A percentile compares a stretch with the other conserved stretches of the same genome.
Conservation (phyloP, 805 yeast genomes). For the Debaryomyces hansenii region DNA sequence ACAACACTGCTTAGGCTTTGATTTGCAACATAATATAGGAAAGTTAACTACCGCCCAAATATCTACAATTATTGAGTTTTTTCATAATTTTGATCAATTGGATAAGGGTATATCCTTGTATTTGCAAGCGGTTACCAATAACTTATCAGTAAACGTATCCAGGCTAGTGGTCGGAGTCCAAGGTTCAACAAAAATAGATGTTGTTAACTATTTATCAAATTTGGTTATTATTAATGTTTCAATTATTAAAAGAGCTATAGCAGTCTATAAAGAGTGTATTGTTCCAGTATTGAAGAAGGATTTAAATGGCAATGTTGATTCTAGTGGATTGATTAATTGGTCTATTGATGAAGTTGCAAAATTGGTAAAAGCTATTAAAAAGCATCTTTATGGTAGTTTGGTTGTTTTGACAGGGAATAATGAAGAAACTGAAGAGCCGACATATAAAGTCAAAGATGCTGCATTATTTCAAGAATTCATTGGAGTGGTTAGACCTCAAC, state of each 20-base stretch:
- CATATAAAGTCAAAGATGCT: constrained; percentile 32
- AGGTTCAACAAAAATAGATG: constrained; percentile 44
- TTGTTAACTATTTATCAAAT: constrained; percentile 40
- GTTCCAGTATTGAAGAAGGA: constrained; percentile 41
- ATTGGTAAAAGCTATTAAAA: constrained; percentile 59
- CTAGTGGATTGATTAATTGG: constrained; percentile 76
- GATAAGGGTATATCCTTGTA: constrained; percentile 36
- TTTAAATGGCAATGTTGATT: constrained; percentile 32
- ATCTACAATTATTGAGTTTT: constrained; percentile 33
- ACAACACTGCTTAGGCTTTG: constrained; percentile 38
- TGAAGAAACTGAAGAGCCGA: constrained; percentile 23
- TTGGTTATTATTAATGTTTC: constrained; percentile 39
- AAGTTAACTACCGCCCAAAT: constrained; percentile 30
- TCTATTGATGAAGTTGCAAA: constrained; percentile 60
- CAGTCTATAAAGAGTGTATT: constrained; percentile 49
- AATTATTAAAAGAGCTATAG: constrained; percentile 55
- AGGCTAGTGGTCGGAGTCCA: constrained; percentile 38
- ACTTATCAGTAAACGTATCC: constrained; percentile 31
- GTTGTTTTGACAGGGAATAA: constrained; percentile 40
- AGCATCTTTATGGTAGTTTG: constrained; percentile 66
- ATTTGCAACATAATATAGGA: constrained; percentile 34
- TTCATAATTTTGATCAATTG: constrained; percentile 33
- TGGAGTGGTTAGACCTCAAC: constrained; percentile 55
- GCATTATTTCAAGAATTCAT: constrained; percentile 54
- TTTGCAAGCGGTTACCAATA: constrained; percentile 33